Percentiles rank a stretch among this genome's conserved stretches.
phyloP scores from a whole-genome alignment of 2,329 filamentous ascomycete species.

The Phyllachora maydis region DNA sequence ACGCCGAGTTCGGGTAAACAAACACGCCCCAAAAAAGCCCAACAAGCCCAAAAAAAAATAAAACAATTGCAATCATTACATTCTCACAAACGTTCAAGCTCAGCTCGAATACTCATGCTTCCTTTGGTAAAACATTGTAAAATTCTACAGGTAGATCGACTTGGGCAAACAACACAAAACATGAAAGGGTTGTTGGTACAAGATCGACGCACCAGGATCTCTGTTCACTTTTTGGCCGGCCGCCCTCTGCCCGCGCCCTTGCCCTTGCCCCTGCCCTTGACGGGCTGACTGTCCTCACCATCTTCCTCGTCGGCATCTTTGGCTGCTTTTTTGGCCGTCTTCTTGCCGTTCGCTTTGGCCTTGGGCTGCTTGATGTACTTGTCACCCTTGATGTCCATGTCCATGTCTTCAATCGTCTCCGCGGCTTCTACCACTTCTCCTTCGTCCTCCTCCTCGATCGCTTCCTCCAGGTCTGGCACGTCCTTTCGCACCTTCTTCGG shows the following conservation, averaged over 20 bases:
- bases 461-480: slow-evolving; percentile 86
- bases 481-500: slow-evolving; percentile 54
- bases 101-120: not conserved
- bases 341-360: slow-evolving; percentile 29
- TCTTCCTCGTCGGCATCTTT: slow-evolving; percentile 25
- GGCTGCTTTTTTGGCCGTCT: slow-evolving; percentile 17
- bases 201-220: not conserved
- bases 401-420: slow-evolving; percentile 47
- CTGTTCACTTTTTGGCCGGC: slow-evolving; percentile 20
- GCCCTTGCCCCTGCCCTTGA: too few relatives aligned
- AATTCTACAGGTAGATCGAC: not conserved
- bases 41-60: too few relatives aligned
- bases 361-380: slow-evolving; percentile 93
- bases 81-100: too few relatives aligned
- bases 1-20: too few relatives aligned
- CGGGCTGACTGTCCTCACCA: slow-evolving; percentile 25
- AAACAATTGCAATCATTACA: too few relatives aligned
- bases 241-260: slow-evolving; percentile 15
- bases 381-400: slow-evolving; percentile 75
- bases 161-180: not conserved
- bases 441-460: slow-evolving; percentile 78
- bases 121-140: not conserved
- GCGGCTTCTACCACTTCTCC: slow-evolving; percentile 36
- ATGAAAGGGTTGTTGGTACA: not conserved
- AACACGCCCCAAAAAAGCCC: too few relatives aligned